phyloP scores from a whole-genome alignment of 306 rosid genomes.

The Lathyrus tuberosus region DNA sequence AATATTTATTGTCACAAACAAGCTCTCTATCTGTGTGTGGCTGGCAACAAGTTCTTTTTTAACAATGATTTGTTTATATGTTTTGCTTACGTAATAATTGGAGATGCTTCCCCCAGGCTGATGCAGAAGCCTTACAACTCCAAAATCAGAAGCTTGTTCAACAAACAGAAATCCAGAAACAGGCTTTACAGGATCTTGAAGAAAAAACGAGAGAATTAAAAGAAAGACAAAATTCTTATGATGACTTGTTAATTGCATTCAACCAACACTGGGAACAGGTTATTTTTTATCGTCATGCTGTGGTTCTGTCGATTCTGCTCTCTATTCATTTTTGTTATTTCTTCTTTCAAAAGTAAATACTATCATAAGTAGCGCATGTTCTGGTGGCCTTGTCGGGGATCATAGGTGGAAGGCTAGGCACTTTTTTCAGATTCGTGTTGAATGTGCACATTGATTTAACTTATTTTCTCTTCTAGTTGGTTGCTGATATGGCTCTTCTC shows the following conservation, averaged over 20 bases:
- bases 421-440: slow-evolving; percentile 24
- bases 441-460: slow-evolving; percentile 31
- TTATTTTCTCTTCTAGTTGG: slow-evolving; percentile 60
- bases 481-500: slow-evolving; percentile 79
- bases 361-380: slow-evolving; percentile 15
- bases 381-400: not conserved
- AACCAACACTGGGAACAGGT: slow-evolving; percentile 91
- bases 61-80: not conserved
- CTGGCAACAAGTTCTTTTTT: not conserved
- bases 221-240: slow-evolving; percentile 66
- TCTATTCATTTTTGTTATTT: slow-evolving; percentile 25
- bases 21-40: slow-evolving; percentile 18
- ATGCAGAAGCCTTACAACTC: slow-evolving; percentile 71
- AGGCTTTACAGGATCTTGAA: slow-evolving; percentile 71
- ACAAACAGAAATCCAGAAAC: slow-evolving; percentile 71
- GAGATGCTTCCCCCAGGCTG: slow-evolving; percentile 61
- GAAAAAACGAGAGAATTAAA: slow-evolving; percentile 56
- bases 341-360: slow-evolving; percentile 11
- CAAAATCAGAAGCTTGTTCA: slow-evolving; percentile 90
- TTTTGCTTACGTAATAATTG: slow-evolving; percentile 30
- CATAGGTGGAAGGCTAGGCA: slow-evolving; percentile 15
- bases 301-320: not conserved
- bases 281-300: slow-evolving; percentile 34
- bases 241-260: slow-evolving; percentile 65
- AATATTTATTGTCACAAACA: not conserved